A percentile compares a stretch with the other conserved stretches of the same genome.
Conservation (phyloP, 2,329 filamentous ascomycete species). For the Atkinsonella texensis region DNA sequence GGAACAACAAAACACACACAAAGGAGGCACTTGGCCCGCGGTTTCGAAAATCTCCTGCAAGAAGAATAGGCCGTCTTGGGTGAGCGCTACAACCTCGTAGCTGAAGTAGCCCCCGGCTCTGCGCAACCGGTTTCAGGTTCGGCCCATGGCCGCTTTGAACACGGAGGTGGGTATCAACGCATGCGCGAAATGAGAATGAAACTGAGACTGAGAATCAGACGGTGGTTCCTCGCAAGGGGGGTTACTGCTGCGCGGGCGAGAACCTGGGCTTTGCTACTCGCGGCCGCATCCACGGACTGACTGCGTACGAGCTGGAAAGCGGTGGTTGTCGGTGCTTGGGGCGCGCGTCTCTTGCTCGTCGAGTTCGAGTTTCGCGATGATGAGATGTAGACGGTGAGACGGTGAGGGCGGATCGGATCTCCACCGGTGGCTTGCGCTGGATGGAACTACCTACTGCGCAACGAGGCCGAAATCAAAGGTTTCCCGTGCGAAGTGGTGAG, state of each 20-base stretch:
- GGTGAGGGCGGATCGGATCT: background rate
- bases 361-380: too few relatives aligned
- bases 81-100: background rate
- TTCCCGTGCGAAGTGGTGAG: too few relatives aligned
- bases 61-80: background rate
- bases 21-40: background rate
- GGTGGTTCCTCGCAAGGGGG: too few relatives aligned
- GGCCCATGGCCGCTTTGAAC: constrained; percentile 2
- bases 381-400: background rate
- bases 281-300: too few relatives aligned
- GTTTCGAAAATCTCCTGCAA: background rate
- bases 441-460: background rate
- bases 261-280: too few relatives aligned
- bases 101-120: background rate
- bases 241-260: too few relatives aligned
- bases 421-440: background rate
- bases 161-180: background rate
- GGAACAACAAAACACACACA: background rate
- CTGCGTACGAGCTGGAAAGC: too few relatives aligned
- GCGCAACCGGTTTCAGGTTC: constrained; percentile 6
- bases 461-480: too few relatives aligned
- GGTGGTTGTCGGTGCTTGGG: too few relatives aligned
- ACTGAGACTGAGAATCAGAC: background rate
- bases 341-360: too few relatives aligned
- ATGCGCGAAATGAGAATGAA: constrained; percentile 3